phyloP scores from a whole-genome alignment of 75 land plant genomes.

The Larix kaempferi region DNA sequence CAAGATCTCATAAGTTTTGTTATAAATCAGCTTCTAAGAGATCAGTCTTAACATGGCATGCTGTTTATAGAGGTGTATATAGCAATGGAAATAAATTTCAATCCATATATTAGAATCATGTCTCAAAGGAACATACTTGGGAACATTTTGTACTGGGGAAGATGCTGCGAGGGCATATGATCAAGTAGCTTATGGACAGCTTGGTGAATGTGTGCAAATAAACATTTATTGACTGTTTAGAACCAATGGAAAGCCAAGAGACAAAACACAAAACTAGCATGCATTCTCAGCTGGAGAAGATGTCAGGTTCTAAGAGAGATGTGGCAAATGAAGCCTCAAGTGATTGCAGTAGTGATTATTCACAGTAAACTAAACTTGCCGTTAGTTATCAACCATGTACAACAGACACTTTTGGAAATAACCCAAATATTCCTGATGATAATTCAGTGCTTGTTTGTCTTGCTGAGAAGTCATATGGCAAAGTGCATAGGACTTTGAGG shows the following conservation, averaged over 20 bases:
- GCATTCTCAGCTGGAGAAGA: neutral
- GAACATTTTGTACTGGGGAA: constrained; percentile 33
- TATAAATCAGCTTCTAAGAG: neutral
- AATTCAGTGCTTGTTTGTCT: neutral
- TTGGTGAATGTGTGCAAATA: constrained; percentile 21
- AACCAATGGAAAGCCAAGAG: neutral
- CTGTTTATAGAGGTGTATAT: constrained; percentile 27
- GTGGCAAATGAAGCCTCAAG: constrained; percentile 3
- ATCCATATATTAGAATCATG: constrained; percentile 30
- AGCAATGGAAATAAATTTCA: constrained; percentile 33
- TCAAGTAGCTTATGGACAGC: constrained; percentile 18
- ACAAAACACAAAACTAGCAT: neutral
- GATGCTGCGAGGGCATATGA: constrained; percentile 40
- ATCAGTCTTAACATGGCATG: constrained; percentile 1
- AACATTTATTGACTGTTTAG: constrained; percentile 14
- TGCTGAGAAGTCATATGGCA: neutral
- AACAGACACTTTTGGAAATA: neutral
- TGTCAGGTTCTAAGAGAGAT: neutral
- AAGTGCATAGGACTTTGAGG: neutral
- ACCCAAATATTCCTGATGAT: neutral
- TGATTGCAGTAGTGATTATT: neutral
- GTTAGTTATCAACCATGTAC: neutral
- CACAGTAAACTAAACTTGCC: neutral
- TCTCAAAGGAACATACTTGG: constrained; percentile 34
- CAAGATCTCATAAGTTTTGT: neutral